Percentiles rank a stretch among this genome's conserved stretches.
phyloP scores from a whole-genome alignment of 2,329 filamentous ascomycete species.

The Alternaria brassicicola region DNA sequence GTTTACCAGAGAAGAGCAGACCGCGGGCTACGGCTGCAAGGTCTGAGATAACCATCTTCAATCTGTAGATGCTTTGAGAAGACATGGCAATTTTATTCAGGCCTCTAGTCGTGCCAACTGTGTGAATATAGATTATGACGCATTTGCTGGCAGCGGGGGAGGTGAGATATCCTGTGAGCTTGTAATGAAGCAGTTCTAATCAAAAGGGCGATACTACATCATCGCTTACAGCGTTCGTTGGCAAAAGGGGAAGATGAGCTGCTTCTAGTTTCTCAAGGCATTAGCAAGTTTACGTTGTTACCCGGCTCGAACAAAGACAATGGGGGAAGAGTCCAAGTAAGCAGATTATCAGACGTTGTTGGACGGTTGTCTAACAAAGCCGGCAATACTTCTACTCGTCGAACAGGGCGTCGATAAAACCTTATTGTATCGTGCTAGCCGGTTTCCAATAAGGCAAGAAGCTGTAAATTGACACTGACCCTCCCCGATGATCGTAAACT shows the following conservation, averaged over 20 bases:
- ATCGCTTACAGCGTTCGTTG: not conserved
- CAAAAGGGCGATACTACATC: not conserved
- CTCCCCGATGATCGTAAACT: conserved; percentile 47
- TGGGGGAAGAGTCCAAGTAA: conserved; percentile 2
- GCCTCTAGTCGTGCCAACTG: rapidly evolving
- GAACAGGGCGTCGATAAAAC: not conserved
- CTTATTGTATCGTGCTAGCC: not conserved
- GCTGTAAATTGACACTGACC: conserved; percentile 29
- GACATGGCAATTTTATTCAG: not conserved
- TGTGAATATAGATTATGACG: not conserved
- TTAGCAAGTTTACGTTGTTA: not conserved
- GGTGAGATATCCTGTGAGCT: not conserved
- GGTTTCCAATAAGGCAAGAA: not conserved
- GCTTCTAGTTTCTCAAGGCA: not conserved
- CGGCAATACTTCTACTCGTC: not conserved
- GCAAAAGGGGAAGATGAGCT: not conserved
- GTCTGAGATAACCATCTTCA: not conserved
- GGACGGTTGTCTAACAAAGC: not conserved
- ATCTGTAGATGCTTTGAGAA: not conserved
- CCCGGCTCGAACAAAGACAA: not conserved
- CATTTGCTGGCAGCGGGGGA: not conserved
- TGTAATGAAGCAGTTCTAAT: not conserved
- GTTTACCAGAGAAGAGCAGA: not conserved
- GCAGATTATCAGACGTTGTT: not conserved
- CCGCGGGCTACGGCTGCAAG: not conserved